Conservation (phyloP, 1,139 yeast species). For the Trichomonascaceae sp. region DNA sequence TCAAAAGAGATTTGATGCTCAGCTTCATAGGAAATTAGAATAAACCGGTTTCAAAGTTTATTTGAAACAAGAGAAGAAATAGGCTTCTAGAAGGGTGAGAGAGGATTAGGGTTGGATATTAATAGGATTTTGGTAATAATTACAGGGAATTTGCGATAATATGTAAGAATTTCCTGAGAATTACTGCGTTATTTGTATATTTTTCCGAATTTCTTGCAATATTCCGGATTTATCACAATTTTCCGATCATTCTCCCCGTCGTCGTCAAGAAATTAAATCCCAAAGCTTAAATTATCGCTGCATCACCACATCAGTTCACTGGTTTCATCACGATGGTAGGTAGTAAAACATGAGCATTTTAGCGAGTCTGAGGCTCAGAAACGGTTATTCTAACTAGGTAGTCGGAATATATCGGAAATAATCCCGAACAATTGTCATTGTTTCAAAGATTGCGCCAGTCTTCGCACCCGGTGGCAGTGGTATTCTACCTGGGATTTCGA, state of each 20-base stretch:
- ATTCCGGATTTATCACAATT: no score
- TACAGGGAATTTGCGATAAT: neutral
- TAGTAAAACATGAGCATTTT: neutral
- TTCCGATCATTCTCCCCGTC: no score
- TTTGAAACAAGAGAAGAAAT: neutral
- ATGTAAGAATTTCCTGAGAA: neutral
- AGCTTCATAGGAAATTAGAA: neutral
- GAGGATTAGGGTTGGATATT: neutral
- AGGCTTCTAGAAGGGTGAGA: neutral
- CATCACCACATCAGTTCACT: neutral
- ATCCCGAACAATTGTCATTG: slow-evolving; percentile 21
- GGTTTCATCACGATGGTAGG: neutral
- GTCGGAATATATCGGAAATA: slow-evolving; percentile 5
- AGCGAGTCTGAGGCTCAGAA: neutral
- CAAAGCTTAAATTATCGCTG: neutral
- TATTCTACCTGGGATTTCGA: slow-evolving; percentile 59
- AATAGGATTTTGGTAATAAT: neutral
- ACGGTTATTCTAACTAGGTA: neutral
- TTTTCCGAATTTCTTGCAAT: neutral
- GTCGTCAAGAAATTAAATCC: neutral
- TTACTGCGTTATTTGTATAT: no score
- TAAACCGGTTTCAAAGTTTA: neutral
- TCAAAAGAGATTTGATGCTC: neutral
- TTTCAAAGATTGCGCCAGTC: slow-evolving; percentile 49
- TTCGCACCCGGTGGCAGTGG: slow-evolving; percentile 75